phyloP scores from a whole-genome alignment of 1,284 basidiomycete species.

The Pseudozyma tsukubaensis region DNA sequence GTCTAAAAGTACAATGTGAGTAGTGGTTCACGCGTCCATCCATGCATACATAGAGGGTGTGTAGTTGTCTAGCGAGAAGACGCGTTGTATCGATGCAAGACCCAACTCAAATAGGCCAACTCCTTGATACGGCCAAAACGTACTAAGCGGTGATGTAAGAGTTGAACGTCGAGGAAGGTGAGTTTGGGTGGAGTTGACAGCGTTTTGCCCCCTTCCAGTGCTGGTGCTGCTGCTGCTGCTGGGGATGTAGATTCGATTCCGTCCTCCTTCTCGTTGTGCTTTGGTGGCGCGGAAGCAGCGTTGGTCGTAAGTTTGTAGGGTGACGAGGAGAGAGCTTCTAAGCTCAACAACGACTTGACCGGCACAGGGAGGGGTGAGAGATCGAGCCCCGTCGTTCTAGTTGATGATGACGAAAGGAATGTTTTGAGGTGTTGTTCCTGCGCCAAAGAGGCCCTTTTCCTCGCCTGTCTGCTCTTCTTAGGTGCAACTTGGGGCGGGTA shows the following conservation, averaged over 20 bases:
- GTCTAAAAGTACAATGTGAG: too few species aligned
- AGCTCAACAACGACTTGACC: conserved; percentile 6
- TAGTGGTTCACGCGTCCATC: too few species aligned
- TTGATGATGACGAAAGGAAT: neutral
- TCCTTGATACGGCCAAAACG: conserved; percentile 22
- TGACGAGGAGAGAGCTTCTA: conserved; percentile 6
- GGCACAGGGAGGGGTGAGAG: conserved; percentile 27
- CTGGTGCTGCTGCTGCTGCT: too few species aligned
- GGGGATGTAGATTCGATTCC: neutral
- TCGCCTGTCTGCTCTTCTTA: conserved; percentile 6
- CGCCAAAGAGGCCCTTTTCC: neutral
- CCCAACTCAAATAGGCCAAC: conserved; percentile 31
- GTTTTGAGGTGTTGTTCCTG: neutral
- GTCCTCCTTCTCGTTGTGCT: neutral
- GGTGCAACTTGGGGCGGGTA: conserved; percentile 21
- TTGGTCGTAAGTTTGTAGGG: too few species aligned
- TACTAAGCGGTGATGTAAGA: conserved; percentile 60
- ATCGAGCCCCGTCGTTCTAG: conserved; percentile 2
- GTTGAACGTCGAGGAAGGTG: conserved; percentile 51
- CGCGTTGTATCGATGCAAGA: conserved; percentile 24
- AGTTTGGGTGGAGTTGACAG: conserved; percentile 26
- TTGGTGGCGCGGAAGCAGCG: neutral
- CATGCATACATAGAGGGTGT: too few species aligned
- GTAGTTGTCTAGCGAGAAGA: neutral
- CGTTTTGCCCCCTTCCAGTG: neutral